Base-by-base conservation (phyloP, 352 stramenopile genomes). In the Phytopythium mirpurense region DNA sequence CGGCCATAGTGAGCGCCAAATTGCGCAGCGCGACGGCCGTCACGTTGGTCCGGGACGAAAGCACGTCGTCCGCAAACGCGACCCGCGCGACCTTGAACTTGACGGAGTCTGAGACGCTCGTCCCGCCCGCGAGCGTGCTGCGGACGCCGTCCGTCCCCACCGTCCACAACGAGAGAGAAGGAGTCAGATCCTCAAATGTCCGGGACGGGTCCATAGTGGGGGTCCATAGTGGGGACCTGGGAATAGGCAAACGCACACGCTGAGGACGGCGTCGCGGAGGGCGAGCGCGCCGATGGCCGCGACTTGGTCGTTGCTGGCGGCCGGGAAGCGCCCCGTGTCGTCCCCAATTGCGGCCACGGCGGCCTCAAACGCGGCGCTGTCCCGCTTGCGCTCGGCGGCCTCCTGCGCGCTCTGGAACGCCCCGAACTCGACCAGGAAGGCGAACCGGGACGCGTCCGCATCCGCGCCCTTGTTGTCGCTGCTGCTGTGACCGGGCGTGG, bases 1-100 rank as follows among this genome's bases (percentile, higher is more conserved):
- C 29, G 15, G 42, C n/a, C 36, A 36, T 36, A 5, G 58, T 57
- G 2, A 77, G 41, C 43, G 72, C 61, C 26, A 77, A 9, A n/a
- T 72, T 77, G 23, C 62, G 59, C 4, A 77, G 45, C 53, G 29
- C 32, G 11, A 77, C 65, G 29, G 32, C 59, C 21, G 64, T 62
- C 10, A 77, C 60, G 9, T 52, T 60, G 0, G 49, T 59, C n/a
- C 68, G 62, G 23, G 32, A 58, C 6, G 62, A 63, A 19, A 77
- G 63, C 10, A 67, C 56, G 44, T 68, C 58, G 29, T 52, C 38
- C 8, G 24, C 52, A 16, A 77, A 71, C 1, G 51, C 44, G 43
- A 77, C 62, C 21, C 59, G 65, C 6, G 53, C 68, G 46, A 77
- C 68, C 49, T 74, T 72, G 44, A 57, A 64, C 54, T 70, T 69